Base-by-base conservation (phyloP, 2,329 filamentous ascomycete species). In the Drechslera avenae region DNA sequence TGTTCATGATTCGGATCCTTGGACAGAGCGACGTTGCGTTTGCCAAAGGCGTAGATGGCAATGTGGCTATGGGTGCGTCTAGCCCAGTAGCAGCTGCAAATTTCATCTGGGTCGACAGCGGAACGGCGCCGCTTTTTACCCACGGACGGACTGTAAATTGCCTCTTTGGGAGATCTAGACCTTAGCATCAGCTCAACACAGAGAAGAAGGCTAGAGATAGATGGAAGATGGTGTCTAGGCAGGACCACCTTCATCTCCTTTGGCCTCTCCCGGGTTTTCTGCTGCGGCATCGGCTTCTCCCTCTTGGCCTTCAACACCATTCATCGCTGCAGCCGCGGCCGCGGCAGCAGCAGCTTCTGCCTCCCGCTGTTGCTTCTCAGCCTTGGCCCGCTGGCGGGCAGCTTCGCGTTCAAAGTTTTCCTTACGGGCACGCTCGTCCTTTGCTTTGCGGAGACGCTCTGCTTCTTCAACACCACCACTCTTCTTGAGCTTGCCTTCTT, bases 401-500 rank as follows among this genome's bases (percentile, higher is more conserved):
- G 81, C 77, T 62, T 81, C 76, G 23, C 78, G 73, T 56, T 85
- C 83, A 68, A 77, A 82, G 19, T 84, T 89, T 72, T 97, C 92
- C 64, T 85, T 87, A 50, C 92, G 82, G 52, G 91, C 91, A 62
- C 84, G 83, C 54, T 97, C 94, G 66, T 99, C 94, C 72, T 93
- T 96, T 30, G 86, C 84, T 68, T 87, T 88, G 41, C 94, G 82
- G 37, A 90, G 80, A 45, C 94, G 83, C 76, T 99, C 94, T 0
- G 92, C 88, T 76, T 99, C 94, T 72, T 97, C 94, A 41, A 96
- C 87, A 0, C 94, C 94, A 33, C 94, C 94, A 12, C 89, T 92
- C 81, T 97, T 97, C 82, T 96, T 97, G 60, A 99, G 78, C 74
- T 89, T 94, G 50, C 91, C 91, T 66, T 96, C 90, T 58, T 89